A percentile compares a stretch with the other conserved stretches of the same genome.
Conservation (phyloP, 148 eudicot genomes). For the Amaranthus hypochondriacus region DNA sequence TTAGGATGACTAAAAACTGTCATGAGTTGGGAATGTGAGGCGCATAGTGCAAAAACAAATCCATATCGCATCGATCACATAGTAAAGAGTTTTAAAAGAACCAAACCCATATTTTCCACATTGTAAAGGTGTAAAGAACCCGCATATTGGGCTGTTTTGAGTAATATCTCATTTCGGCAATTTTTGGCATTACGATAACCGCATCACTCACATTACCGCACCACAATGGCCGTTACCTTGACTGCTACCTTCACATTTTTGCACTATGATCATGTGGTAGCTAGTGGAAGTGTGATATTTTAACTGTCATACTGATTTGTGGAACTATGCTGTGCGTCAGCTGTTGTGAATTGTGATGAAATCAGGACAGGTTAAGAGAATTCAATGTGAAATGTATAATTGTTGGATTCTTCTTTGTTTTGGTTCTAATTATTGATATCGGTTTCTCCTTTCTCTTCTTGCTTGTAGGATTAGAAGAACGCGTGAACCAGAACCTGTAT, state of each 20-base stretch:
- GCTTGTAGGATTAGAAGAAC: conserved; percentile 76
- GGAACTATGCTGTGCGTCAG: background rate
- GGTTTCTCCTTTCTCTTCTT: background rate
- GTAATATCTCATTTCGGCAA: no score
- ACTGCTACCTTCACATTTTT: no score
- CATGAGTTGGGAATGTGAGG: background rate
- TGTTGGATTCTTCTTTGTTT: background rate
- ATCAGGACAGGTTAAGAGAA: background rate
- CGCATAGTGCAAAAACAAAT: no score
- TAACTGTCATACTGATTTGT: background rate
- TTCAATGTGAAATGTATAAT: background rate
- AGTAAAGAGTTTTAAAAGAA: no score
- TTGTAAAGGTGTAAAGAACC: no score
- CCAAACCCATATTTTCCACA: no score
- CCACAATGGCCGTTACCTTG: no score
- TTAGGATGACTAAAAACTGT: no score
- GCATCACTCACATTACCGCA: no score
- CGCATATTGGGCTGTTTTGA: no score
- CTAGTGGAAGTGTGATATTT: background rate
- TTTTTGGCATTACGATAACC: no score
- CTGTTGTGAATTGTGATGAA: background rate
- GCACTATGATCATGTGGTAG: background rate
- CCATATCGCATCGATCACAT: no score
- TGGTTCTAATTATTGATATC: background rate
- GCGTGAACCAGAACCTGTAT: conserved; percentile 64